These are phyloP conservation scores for Mitragyna speciosa DNA, from an alignment of 257 asterid species.

Conservation along the genomic window DNA sequence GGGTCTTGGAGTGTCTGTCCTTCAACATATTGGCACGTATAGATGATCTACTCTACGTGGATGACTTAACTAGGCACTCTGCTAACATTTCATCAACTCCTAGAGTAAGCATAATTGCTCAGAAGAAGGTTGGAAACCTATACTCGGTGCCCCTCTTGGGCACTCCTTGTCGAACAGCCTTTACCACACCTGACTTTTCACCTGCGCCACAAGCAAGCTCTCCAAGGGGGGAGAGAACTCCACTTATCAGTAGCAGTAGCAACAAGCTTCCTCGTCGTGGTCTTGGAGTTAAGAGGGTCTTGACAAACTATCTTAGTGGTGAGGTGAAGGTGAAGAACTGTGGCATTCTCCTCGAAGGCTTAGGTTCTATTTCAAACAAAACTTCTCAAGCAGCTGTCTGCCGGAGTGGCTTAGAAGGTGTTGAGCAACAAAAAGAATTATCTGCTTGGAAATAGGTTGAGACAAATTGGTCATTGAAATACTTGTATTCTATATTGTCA, in stretches of 20 bases:
- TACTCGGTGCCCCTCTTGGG: constrained; percentile 58
- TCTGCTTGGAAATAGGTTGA: constrained; percentile 26
- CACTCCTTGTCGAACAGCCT: constrained; percentile 63
- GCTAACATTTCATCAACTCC: constrained; percentile 47
- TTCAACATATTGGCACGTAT: constrained; percentile 76
- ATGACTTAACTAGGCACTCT: constrained; percentile 60
- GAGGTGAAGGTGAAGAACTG: constrained; percentile 50
- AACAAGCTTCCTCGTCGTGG: constrained; percentile 65
- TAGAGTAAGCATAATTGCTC: constrained; percentile 35
- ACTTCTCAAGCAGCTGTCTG: constrained; percentile 25
- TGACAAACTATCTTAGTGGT: constrained; percentile 66
- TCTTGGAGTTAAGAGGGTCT: constrained; percentile 67
- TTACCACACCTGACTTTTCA: constrained; percentile 58
- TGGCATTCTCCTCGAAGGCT: constrained; percentile 34
- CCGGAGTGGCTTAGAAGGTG: constrained; percentile 7
- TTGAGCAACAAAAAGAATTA: constrained; percentile 17
- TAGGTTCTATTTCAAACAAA: constrained; percentile 41
- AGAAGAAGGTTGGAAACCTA: constrained; percentile 51
- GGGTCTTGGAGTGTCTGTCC: constrained; percentile 92
- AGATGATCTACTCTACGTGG: constrained; percentile 82
- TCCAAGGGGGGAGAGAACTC: constrained; percentile 60
- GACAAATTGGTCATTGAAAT: constrained; percentile 14
- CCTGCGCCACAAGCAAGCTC: constrained; percentile 58
- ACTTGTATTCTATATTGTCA: no score
- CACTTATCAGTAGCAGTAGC: constrained; percentile 36